Base-by-base conservation (phyloP, 2,329 filamentous ascomycete species). In the Zymoseptoria passerinii region DNA sequence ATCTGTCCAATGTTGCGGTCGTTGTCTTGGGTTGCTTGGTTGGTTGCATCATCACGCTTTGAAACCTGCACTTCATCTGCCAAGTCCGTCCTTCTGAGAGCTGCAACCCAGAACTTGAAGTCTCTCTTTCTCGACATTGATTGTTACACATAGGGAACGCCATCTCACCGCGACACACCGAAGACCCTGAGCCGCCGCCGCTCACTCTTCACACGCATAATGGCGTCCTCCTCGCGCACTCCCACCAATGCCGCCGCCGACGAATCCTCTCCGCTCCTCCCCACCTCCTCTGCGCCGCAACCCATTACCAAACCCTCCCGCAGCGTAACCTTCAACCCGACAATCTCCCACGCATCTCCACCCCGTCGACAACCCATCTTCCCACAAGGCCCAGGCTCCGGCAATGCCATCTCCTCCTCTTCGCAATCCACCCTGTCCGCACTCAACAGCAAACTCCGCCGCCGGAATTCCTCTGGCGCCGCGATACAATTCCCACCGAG, bases 371-470 rank as follows among this genome's bases (percentile, higher is more conserved):
- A 65, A 52, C 66, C 67, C 52, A 66, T 64, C 68, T 73, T 73
- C 16, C 71, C 71, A 65, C 68, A 35, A 59, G 67, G 23, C 69
- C 74, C 1, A 61, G 68, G 58, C 61, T 40, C 64, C 29, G 58
- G 68, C 60, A 60, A 69, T 40, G 73, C 75, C 50, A 70, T 72
- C 54, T 20, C 74, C 72, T 61, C 68, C 57, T 51, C 73, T 72
- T 58, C 71, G 77, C 63, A 72, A 73, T 60, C 73, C 75, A 86
- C 89, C 74, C 83, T 96, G 23, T 85, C 90, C 4, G 83, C 88
- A 2, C 77, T 96, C 66, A 96, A 96, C 75, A 92, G 80, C 80
- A 95, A 92, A 75, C 80, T 96, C 52, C 86, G 90, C 56, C 81
- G 92, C 68, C 83, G 92, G 64, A 94, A 96, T 69, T 95, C 90